Percentiles rank a stretch among this genome's conserved stretches.
Conservation (phyloP, 2,329 filamentous ascomycete species). For the Trichophyton schoenleinii region DNA sequence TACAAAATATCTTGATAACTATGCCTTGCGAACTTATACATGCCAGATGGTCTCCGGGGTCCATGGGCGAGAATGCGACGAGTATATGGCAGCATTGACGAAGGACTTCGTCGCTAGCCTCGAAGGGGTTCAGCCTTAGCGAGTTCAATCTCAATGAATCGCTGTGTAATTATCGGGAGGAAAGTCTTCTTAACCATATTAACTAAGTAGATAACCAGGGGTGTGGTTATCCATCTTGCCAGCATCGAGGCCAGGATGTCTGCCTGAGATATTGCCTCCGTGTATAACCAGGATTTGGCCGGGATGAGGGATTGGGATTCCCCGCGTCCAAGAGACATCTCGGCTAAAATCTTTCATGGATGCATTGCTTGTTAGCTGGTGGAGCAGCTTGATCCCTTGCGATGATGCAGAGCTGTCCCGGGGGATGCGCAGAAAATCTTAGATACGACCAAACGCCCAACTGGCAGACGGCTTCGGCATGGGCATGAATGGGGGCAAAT, state of each 20-base stretch:
- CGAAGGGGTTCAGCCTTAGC: too few species aligned
- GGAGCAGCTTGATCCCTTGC: background rate
- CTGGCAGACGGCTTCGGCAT: background rate
- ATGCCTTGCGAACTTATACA: too few species aligned
- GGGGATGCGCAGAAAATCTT: background rate
- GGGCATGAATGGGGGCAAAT: background rate
- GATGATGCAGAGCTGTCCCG: background rate
- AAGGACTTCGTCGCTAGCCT: too few species aligned
- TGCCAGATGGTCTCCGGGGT: too few species aligned
- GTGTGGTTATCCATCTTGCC: too few species aligned
- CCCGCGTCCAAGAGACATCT: conserved; percentile 1
- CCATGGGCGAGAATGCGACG: too few species aligned
- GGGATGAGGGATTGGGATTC: background rate
- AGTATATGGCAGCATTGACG: too few species aligned
- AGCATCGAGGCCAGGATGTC: background rate
- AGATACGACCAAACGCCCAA: background rate
- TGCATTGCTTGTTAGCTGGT: conserved; percentile 1
- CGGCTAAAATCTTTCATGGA: conserved; percentile 3
- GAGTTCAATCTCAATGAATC: too few species aligned
- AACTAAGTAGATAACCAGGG: too few species aligned
- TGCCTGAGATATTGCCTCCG: background rate
- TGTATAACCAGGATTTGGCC: conserved; percentile 1
- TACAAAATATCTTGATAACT: too few species aligned
- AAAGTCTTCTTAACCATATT: too few species aligned
- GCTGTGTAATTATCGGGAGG: too few species aligned